Percentiles rank a stretch among this genome's conserved stretches.
Evolutionary conservation across 768 basidiomycete species (phyloP).

Genomic region (Hypholoma fasciculare): DNA sequence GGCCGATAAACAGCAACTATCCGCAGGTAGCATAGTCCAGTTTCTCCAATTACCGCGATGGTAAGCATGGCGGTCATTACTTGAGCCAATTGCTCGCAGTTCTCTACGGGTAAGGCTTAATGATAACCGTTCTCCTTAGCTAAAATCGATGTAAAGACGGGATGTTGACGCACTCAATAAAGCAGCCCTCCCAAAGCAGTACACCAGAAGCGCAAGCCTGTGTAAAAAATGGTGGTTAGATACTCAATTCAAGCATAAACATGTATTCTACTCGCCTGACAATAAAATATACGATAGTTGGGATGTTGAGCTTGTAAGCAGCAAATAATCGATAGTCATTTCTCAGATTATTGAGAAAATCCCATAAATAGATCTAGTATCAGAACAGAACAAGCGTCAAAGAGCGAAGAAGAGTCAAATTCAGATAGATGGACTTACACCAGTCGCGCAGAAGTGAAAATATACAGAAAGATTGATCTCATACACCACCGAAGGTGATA

Average conservation of each 20-base stretch:
- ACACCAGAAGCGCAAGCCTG: conserved; percentile 1
- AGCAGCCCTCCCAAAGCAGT: conserved; percentile 5
- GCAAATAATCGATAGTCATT: conserved; percentile 3
- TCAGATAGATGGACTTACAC: background rate
- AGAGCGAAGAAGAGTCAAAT: background rate
- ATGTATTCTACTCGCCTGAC: background rate
- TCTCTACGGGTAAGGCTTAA: conserved; percentile 3
- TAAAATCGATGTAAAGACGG: background rate
- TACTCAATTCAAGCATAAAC: background rate
- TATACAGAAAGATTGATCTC: conserved; percentile 2
- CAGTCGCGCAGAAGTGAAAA: conserved; percentile 9
- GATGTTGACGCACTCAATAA: conserved; percentile 7
- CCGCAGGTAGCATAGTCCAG: conserved; percentile 11
- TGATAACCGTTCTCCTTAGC: too few species aligned
- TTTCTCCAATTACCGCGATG: conserved; percentile 2
- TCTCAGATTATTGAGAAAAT: conserved; percentile 8
- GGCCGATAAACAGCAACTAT: conserved; percentile 8
- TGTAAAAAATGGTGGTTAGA: background rate
- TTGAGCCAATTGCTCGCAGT: background rate
- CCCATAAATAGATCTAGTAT: conserved; percentile 11
- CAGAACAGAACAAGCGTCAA: background rate
- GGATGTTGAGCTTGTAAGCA: background rate
- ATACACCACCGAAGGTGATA: background rate
- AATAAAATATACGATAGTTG: conserved; percentile 6
- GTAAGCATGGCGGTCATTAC: conserved; percentile 3